Evolutionary conservation across 345 rosid genomes (phyloP), one percentile per base, ranked within the genome.

Genomic region (Lumnitzera racemosa): DNA sequence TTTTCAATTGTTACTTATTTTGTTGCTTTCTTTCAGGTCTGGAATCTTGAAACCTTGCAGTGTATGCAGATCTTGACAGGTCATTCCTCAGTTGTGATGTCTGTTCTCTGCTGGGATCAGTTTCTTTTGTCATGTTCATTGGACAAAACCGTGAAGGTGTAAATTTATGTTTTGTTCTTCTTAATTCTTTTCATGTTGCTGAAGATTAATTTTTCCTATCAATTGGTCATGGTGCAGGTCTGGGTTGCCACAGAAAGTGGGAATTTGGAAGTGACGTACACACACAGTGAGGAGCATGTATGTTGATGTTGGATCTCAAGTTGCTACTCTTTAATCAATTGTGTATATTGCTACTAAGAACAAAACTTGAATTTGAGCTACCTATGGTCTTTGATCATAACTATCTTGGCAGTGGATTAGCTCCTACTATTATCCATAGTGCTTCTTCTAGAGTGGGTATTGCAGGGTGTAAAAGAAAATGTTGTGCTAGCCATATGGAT

Each of bases 91-190:
- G 96, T 95, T 20, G 96, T 95, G 51, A 95, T 86, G 97, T 95
- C 97, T 49, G 83, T 90, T 67, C 92, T 90, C 61, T 95, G 99
- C 77, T 94, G 97, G 99, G 99, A 94, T 64, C 96, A 90, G 69
- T 94, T 90, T 78, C 97, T 94, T 67, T 72, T 90, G 67, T 94
- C 97, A 54, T 90, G 99, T 57, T 94, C 99, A 47, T 74, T 94
- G 75, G 99, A 94, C 73, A 64, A 90, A 75, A 88, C 96, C 55
- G 72, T 90, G 70, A 94, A 90, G 91, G 99, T 88, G 51, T 55
- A 27, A 59, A 24, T 59, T n/a, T 9, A 57, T 24, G 51, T 49
- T 10, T 47, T 23, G n/a, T 65, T 5, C 13, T 72, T 36, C 46
- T 48, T 53, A 41, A 24, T 27, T 63, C 13, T 25, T 63, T 55